Percentiles rank a stretch among this genome's conserved stretches.
These are phyloP conservation scores for Pseudogymnoascus sp. DNA, from an alignment of 2,329 filamentous ascomycete genomes.

Conservation along the genomic window DNA sequence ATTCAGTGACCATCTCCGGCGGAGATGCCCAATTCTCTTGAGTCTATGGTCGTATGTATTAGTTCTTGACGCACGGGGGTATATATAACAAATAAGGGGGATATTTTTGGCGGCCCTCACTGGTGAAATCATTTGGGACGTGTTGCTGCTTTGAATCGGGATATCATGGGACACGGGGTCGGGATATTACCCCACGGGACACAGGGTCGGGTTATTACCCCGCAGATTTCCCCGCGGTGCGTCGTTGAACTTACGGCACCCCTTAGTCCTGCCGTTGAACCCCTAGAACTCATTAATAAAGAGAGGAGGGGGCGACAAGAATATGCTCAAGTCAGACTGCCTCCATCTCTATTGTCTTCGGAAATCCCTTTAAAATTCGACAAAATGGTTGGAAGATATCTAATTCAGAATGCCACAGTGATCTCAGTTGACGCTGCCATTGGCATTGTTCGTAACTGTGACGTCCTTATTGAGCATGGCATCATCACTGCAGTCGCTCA, in stretches of 20 bases:
- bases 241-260: background rate
- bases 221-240: background rate
- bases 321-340: background rate
- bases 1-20: too few relatives aligned
- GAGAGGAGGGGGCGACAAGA: background rate
- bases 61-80: too few relatives aligned
- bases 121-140: too few relatives aligned
- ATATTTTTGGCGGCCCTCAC: too few relatives aligned
- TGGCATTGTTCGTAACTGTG: constrained; percentile 3
- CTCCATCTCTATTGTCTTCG: background rate
- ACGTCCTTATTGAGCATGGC: constrained; percentile 9
- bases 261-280: too few relatives aligned
- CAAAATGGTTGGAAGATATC: background rate
- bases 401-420: constrained; percentile 13
- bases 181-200: too few relatives aligned
- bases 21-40: too few relatives aligned
- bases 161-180: too few relatives aligned
- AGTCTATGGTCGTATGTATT: too few relatives aligned
- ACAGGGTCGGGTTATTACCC: background rate
- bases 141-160: too few relatives aligned
- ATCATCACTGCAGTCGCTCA: constrained; percentile 8
- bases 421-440: constrained; percentile 12
- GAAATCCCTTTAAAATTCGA: background rate
- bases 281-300: background rate
- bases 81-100: too few relatives aligned